Evolutionary conservation across 225 moss, liverwort and hornwort genomes (phyloP), one percentile per base, ranked within the genome.

Genomic region (Neckera pumila): DNA sequence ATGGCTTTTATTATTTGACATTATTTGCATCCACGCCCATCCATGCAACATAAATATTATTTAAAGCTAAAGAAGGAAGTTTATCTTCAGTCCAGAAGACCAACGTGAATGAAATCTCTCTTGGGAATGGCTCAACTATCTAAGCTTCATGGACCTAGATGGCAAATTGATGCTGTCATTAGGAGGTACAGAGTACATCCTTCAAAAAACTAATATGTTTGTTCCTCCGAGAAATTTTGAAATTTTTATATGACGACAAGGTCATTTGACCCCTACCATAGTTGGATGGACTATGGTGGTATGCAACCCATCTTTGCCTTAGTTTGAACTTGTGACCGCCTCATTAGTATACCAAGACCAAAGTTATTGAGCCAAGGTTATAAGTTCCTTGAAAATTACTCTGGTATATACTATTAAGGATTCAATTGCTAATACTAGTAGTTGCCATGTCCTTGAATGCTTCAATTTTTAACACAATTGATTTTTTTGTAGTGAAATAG

Each of bases 101-200:
- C 2, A 3, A 4, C 0, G 2, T 12, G 12, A 67, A 67, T 12
- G 7, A 38, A 22, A 12, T 7, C 4, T 4, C 4, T n/a, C 1
- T n/a, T 36, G n/a, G 2, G 3, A 67, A n/a, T n/a, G 6, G 6
- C 12, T 67, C 12, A n/a, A n/a, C n/a, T 67, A 21, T 21, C 7
- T 21, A 67, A 21, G 6, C 12, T n/a, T 67, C 1, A 66, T 36
- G 1, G 20, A 66, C 6, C 66, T 36, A 12, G 11, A 21, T 67
- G 67, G 21, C 7, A 18, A n/a, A n/a, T 67, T 67, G 22, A n/a
- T 67, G n/a, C 6, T 4, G 0, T 2, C 1, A 1, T 12, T 67
- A 67, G 12, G 6, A 66, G 20, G 6, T 20, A 20, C 0, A 4
- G 45, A 45, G 45, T 45, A 45, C 45, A 45, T 6, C n/a, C 11